Conservation (phyloP, 768 basidiomycete species). For the Russula lepida region DNA sequence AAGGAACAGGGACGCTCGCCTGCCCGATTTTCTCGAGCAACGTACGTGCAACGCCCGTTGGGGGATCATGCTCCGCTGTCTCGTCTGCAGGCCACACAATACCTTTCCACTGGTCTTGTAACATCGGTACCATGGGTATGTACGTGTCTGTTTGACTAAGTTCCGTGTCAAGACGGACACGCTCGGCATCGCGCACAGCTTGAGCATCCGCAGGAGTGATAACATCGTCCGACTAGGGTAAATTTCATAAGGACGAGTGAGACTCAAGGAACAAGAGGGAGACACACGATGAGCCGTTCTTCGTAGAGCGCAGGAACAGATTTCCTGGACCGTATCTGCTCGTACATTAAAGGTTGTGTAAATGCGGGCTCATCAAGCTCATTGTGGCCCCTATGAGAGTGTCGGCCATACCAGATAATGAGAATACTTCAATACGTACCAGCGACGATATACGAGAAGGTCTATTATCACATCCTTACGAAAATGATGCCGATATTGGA, state of each 20-base stretch:
- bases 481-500: constrained; percentile 80
- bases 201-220: constrained; percentile 44
- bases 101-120: constrained; percentile 57
- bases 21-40: constrained; percentile 51
- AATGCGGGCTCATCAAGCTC: constrained; percentile 82
- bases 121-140: constrained; percentile 43
- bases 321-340: constrained; percentile 67
- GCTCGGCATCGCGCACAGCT: constrained; percentile 48
- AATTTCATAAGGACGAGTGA: neutral
- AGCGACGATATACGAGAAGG: constrained; percentile 79
- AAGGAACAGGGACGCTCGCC: constrained; percentile 55
- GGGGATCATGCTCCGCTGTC: constrained; percentile 46
- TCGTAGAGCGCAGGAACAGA: constrained; percentile 81
- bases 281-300: constrained; percentile 60
- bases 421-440: constrained; percentile 39
- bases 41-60: constrained; percentile 55
- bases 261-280: neutral
- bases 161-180: constrained; percentile 52
- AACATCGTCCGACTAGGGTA: constrained; percentile 35
- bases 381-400: constrained; percentile 61
- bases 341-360: constrained; percentile 88
- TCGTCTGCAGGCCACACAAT: constrained; percentile 52
- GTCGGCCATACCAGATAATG: neutral
- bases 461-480: constrained; percentile 89
- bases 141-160: constrained; percentile 44